Base-by-base conservation (phyloP, 192 early-diverging fungal species). In the Dispira parvispora region DNA sequence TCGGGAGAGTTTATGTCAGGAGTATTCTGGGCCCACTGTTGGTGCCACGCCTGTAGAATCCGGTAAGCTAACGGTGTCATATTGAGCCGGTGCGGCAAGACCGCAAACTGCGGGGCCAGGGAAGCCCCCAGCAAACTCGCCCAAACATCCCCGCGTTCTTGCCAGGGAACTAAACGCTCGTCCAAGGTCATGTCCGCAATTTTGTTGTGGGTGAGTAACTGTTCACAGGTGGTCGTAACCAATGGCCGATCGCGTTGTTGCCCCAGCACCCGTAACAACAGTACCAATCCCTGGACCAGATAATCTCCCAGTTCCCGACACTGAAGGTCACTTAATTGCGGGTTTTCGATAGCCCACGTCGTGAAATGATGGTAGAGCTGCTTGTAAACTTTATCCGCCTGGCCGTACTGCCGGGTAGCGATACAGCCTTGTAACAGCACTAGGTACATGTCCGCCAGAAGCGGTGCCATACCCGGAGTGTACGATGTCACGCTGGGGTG, bases 31-130 rank as follows among this genome's bases (percentile, higher is more conserved):
- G 47, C 9, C 32, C 32, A 38, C 16, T 50, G 47, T 16, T 23
- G 47, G 53, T 60, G 57, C 57, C 57, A 60, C 11, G 26, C 21
- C 38, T 60, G 11, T 20, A 60, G 57, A 14, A 60, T 60, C 14
- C 14, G 32, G 32, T 60, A 60, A 13, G 57, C 57, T 3, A 14
- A 13, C 38, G 12, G 13, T 18, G 57, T 27, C 14, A 27, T 32
- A 18, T 18, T 18, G 9, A 28, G 57, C 18, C 57, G 57, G 32
- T 60, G 42, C 1, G 57, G 57, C 12, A 60, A 42, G 13, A 43
- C 10, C 32, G 57, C 25, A 43, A 60, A 60, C 26, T 27, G 38
- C 3, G 57, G 12, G 32, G 27, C 11, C 43, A 60, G 57, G 12
- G 21, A 16, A 42, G 21, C 18, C 14, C 38, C 27, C 14, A 60